phyloP scores from a whole-genome alignment of 148 eudicot species.

The Vaccinium macrocarpon region DNA sequence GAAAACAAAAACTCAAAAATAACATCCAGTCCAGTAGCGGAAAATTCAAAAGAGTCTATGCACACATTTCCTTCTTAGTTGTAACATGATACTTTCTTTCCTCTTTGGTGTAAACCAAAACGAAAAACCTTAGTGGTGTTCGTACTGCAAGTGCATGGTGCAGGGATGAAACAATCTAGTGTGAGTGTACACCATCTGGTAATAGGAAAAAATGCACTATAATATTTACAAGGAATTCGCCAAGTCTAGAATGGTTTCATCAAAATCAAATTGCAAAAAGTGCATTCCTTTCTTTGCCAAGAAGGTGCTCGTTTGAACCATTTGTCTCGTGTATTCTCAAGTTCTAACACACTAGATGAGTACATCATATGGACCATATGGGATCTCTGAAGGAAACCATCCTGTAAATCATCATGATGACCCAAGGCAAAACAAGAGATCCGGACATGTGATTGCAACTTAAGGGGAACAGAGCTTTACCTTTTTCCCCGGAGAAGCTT shows the following conservation, averaged over 20 bases:
- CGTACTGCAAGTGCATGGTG: neutral
- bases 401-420: neutral
- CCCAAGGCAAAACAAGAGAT: neutral
- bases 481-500: conserved; percentile 49
- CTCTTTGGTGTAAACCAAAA: neutral
- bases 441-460: neutral
- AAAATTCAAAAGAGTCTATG: neutral
- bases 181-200: neutral
- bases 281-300: neutral
- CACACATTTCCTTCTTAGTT: neutral
- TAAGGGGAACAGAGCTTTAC: conserved; percentile 16
- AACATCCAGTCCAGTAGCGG: neutral
- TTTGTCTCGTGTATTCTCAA: neutral
- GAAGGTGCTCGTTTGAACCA: neutral
- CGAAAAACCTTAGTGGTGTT: neutral
- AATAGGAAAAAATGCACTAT: neutral
- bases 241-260: neutral
- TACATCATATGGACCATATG: neutral
- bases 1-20: neutral
- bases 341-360: neutral
- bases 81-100: neutral
- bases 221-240: neutral
- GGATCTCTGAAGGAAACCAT: neutral
- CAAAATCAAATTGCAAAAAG: neutral
- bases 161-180: neutral